These are phyloP conservation scores for Globisporangium takayamanum DNA, from an alignment of 352 stramenopile genomes.

Conservation along the genomic window DNA sequence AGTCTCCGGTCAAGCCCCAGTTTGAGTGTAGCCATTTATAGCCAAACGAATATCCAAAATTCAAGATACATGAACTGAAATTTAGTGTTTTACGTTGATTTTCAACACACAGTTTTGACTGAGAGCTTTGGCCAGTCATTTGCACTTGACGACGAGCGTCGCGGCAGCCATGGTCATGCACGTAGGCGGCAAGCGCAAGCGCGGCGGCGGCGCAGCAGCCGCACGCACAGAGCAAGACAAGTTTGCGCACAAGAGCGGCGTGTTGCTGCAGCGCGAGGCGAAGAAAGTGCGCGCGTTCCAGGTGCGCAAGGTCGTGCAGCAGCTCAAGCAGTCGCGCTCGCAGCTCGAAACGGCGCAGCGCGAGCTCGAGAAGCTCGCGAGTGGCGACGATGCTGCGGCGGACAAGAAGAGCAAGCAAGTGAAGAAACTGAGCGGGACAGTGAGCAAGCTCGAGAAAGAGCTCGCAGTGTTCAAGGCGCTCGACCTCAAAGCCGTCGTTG, in stretches of 20 bases:
- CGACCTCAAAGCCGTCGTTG: slow-evolving; percentile 42
- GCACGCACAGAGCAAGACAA: slow-evolving; percentile 56
- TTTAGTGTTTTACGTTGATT: too few species aligned
- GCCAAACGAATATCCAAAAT: neutral
- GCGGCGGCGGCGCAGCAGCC: slow-evolving; percentile 3
- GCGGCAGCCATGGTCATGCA: neutral
- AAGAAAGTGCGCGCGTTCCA: slow-evolving; percentile 71
- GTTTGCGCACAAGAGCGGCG: slow-evolving; percentile 65
- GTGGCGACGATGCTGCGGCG: slow-evolving; percentile 8
- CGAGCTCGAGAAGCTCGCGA: neutral
- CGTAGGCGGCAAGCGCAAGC: slow-evolving; percentile 45
- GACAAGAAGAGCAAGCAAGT: slow-evolving; percentile 36
- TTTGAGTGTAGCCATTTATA: neutral
- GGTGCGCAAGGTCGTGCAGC: slow-evolving; percentile 57
- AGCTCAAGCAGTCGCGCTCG: slow-evolving; percentile 58
- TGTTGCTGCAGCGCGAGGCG: slow-evolving; percentile 60
- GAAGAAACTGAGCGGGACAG: slow-evolving; percentile 31
- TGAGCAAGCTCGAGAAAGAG: slow-evolving; percentile 46
- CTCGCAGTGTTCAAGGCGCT: slow-evolving; percentile 48
- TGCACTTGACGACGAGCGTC: neutral
- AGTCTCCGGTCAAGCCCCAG: too few species aligned
- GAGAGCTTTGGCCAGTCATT: slow-evolving; percentile 3
- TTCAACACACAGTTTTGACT: too few species aligned
- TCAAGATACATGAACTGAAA: too few species aligned
- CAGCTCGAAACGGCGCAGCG: slow-evolving; percentile 19